A percentile compares a stretch with the other conserved stretches of the same genome.
phyloP scores from a whole-genome alignment of 2,329 filamentous ascomycete species.

The Trichoderma sp. region DNA sequence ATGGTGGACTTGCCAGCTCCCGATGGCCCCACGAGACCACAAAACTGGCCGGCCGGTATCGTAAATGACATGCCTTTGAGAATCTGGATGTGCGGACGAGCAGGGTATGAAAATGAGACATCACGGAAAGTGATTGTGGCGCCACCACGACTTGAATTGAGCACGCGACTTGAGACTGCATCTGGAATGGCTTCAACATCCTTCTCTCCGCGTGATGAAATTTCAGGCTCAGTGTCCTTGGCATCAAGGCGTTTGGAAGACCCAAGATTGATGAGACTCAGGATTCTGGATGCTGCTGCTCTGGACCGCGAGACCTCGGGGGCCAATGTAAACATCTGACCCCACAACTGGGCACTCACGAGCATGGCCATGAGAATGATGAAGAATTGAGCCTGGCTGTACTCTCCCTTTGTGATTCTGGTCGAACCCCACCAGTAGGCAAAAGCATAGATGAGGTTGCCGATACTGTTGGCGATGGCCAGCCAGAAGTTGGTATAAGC shows the following conservation, averaged over 20 bases:
- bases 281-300: conserved; percentile 58
- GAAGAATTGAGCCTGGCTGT: conserved; percentile 67
- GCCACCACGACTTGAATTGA: conserved; percentile 32
- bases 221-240: conserved; percentile 21
- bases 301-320: conserved; percentile 71
- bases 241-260: conserved; percentile 28
- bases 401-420: conserved; percentile 64
- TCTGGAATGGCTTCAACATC: conserved; percentile 43
- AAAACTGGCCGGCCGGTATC: conserved; percentile 59
- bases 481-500: conserved; percentile 58
- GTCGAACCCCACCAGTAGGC: conserved; percentile 79
- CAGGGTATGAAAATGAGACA: conserved; percentile 65
- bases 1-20: conserved; percentile 68
- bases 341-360: conserved; percentile 70
- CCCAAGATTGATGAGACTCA: conserved; percentile 49
- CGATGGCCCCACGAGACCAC: conserved; percentile 63
- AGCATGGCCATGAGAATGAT: conserved; percentile 70
- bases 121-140: conserved; percentile 54
- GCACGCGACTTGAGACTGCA: conserved; percentile 15
- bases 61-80: conserved; percentile 55
- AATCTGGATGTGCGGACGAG: conserved; percentile 57
- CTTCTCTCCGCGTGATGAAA: conserved; percentile 20
- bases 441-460: conserved; percentile 69
- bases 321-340: conserved; percentile 71
- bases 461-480: conserved; percentile 57